Conservation (phyloP, 2,329 filamentous ascomycete genomes). For the Zelopaecilomyces penicillatus region DNA sequence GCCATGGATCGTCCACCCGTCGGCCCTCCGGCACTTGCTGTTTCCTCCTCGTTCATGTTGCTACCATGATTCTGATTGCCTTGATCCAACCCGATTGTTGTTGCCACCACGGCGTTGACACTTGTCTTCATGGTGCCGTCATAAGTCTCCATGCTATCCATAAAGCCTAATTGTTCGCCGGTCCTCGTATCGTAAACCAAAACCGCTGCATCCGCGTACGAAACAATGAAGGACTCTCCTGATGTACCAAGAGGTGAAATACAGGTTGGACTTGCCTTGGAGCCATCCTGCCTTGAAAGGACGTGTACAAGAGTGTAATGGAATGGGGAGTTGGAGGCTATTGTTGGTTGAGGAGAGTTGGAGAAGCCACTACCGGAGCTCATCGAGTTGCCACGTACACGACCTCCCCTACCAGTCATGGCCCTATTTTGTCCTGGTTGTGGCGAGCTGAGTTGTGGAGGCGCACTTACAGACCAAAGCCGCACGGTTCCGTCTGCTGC, state of each 20-base stretch:
- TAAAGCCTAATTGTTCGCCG: conserved; percentile 82
- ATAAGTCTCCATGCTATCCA: conserved; percentile 92
- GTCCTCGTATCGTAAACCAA: conserved; percentile 87
- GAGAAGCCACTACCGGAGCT: conserved; percentile 90
- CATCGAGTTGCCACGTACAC: conserved; percentile 82
- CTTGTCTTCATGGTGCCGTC: conserved; percentile 71
- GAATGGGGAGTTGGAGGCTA: conserved; percentile 79
- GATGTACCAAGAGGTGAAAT: conserved; percentile 80
- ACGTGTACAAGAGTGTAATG: conserved; percentile 81
- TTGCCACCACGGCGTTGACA: conserved; percentile 86
- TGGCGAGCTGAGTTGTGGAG: conserved; percentile 76
- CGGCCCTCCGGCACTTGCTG: conserved; percentile 59
- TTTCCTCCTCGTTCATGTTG: conserved; percentile 62
- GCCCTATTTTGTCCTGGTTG: conserved; percentile 59
- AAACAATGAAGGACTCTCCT: conserved; percentile 86
- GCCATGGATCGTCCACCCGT: conserved; percentile 60
- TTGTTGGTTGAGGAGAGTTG: conserved; percentile 79
- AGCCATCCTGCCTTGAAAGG: conserved; percentile 60
- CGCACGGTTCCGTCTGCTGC: conserved; percentile 86
- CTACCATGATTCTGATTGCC: conserved; percentile 44
- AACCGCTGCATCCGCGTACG: conserved; percentile 82
- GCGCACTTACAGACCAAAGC: conserved; percentile 88
- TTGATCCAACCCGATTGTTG: conserved; percentile 74
- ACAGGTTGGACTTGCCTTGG: conserved; percentile 71
- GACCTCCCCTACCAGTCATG: conserved; percentile 51